Conservation (phyloP, 177 flowering plant species). For the Vitis hybrid region DNA sequence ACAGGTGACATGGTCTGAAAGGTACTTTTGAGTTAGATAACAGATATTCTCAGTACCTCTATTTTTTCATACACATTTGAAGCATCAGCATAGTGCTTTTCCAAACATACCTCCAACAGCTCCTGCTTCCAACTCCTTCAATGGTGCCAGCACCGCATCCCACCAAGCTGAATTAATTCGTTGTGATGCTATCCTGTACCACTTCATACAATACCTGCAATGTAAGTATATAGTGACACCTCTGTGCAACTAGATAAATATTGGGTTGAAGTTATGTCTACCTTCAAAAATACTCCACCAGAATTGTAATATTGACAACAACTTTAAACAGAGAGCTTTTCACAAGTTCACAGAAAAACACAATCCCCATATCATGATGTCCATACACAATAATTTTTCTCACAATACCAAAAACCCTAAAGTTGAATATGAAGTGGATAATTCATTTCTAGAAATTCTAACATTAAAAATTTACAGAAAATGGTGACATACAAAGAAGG, state of each 20-base stretch:
- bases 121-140: slow-evolving; percentile 65
- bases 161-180: slow-evolving; percentile 78
- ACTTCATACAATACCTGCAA: slow-evolving; percentile 86
- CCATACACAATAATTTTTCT: neutral
- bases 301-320: neutral
- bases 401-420: neutral
- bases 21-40: slow-evolving; percentile 3
- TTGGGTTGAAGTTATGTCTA: neutral
- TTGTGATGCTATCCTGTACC: slow-evolving; percentile 75
- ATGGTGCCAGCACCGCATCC: slow-evolving; percentile 77
- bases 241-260: neutral
- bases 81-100: slow-evolving; percentile 15
- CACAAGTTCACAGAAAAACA: neutral
- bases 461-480: too few species aligned
- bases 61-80: slow-evolving; percentile 20
- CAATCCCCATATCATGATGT: neutral
- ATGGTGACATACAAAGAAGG: too few species aligned
- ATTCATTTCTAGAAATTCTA: too few species aligned
- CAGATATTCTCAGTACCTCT: slow-evolving; percentile 15
- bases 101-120: slow-evolving; percentile 51
- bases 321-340: neutral
- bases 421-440: neutral
- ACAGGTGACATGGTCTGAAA: slow-evolving; percentile 10
- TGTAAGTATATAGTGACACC: slow-evolving; percentile 2
- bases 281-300: neutral